Conservation (phyloP, 257 asterid genomes). For the Leptodermis oblonga region DNA sequence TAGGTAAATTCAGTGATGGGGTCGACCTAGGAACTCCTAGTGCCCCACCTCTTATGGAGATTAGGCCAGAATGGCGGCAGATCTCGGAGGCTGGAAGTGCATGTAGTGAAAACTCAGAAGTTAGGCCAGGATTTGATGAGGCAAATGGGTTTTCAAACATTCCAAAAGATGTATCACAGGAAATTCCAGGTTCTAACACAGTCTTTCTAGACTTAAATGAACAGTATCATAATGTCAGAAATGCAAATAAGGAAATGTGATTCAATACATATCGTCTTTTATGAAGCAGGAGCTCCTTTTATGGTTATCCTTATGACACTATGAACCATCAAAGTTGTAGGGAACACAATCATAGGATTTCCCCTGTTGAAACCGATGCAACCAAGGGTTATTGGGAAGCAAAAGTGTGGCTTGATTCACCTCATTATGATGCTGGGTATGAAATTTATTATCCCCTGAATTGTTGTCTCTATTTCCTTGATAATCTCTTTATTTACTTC, state of each 20-base stretch:
- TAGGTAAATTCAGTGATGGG: constrained; percentile 47
- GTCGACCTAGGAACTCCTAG: constrained; percentile 79
- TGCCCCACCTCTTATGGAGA: constrained; percentile 88
- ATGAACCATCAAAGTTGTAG: constrained; percentile 32
- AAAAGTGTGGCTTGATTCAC: constrained; percentile 41
- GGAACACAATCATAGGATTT: constrained; percentile 36
- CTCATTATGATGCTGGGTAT: constrained; percentile 76
- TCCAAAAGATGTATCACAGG: constrained; percentile 25
- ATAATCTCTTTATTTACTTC: neutral
- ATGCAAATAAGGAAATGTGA: constrained; percentile 53
- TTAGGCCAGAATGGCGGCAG: constrained; percentile 34
- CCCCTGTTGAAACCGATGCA: constrained; percentile 36
- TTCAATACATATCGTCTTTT: constrained; percentile 1
- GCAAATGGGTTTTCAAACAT: constrained; percentile 18
- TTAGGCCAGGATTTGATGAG: constrained; percentile 14
- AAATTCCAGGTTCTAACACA: constrained; percentile 20
- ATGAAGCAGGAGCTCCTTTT: neutral
- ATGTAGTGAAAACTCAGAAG: constrained; percentile 18
- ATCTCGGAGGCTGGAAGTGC: constrained; percentile 30
- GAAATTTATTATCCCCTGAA: too few species aligned
- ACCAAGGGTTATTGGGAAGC: constrained; percentile 25
- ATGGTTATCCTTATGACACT: neutral
- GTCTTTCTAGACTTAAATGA: constrained; percentile 25
- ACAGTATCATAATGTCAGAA: constrained; percentile 27
- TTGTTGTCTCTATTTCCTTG: too few species aligned